These are phyloP conservation scores for Apiospora arundinis DNA, from an alignment of 2,329 filamentous ascomycete genomes.

Conservation along the genomic window DNA sequence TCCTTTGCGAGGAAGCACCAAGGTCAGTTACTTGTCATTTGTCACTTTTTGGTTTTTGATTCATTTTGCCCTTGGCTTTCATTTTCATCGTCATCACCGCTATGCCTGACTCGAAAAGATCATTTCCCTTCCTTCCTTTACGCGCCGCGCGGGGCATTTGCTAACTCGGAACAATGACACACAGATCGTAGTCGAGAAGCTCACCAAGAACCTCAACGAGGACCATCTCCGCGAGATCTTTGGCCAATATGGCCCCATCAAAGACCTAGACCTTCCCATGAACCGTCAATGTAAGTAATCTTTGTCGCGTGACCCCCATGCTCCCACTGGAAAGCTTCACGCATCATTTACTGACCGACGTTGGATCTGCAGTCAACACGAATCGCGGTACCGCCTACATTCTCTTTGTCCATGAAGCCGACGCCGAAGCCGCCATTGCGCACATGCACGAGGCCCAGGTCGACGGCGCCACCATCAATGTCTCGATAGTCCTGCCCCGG, in stretches of 20 bases:
- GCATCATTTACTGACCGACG: not conserved
- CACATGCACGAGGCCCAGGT: constrained; percentile 99
- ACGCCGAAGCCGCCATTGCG: constrained; percentile 71
- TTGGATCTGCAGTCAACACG: constrained; percentile 67
- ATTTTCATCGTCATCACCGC: not conserved
- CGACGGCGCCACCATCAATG: constrained; percentile 81
- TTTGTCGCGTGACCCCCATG: constrained; percentile 16
- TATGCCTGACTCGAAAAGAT: not conserved
- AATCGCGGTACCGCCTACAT: constrained; percentile 73
- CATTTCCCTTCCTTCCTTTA: not conserved
- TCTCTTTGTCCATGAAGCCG: constrained; percentile 25
- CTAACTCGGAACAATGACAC: constrained; percentile 6
- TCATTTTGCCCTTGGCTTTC: not conserved
- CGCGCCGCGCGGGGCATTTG: not conserved
- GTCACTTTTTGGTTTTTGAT: no score
- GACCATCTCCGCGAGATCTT: constrained; percentile 92
- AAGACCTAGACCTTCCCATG: constrained; percentile 87
- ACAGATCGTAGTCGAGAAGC: constrained; percentile 92
- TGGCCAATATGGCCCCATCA: constrained; percentile 82
- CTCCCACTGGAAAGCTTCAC: not conserved
- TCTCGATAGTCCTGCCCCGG: constrained; percentile 86
- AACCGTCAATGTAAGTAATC: constrained; percentile 76
- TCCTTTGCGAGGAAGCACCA: constrained; percentile 55
- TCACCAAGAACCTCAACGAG: constrained; percentile 94
- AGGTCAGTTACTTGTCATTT: constrained; percentile 46